A percentile compares a stretch with the other conserved stretches of the same genome.
Evolutionary conservation across 148 eudicot genomes (phyloP).

Genomic region (Spergularia bocconei): DNA sequence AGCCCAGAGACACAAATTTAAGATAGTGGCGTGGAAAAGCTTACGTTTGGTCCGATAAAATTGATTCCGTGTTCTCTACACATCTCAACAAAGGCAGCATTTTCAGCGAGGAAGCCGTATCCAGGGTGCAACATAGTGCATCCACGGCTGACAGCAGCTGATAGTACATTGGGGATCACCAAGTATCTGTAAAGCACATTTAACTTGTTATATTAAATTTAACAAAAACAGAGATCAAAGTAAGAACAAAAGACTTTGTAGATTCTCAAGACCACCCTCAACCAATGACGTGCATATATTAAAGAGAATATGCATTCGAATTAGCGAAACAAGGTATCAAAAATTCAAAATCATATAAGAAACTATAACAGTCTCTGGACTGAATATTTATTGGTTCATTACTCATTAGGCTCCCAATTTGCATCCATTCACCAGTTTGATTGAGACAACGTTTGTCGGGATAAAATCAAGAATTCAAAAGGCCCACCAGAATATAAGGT

Average conservation of each 20-base stretch:
- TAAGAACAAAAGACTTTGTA: neutral
- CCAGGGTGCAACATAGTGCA: slow-evolving; percentile 99
- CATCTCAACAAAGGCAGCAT: slow-evolving; percentile 95
- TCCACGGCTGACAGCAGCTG: slow-evolving; percentile 89
- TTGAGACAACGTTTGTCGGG: neutral
- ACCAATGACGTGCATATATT: neutral
- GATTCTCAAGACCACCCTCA: neutral
- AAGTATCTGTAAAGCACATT: slow-evolving; percentile 51
- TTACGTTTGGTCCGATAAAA: slow-evolving; percentile 96
- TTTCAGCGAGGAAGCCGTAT: slow-evolving; percentile 97
- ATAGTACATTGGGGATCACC: slow-evolving; percentile 84
- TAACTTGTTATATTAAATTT: slow-evolving; percentile 1
- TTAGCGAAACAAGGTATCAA: no score
- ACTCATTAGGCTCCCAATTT: neutral
- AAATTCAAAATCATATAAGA: neutral
- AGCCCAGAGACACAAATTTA: slow-evolving; percentile 1
- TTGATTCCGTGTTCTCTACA: slow-evolving; percentile 94
- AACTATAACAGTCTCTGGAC: neutral
- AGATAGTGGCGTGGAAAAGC: slow-evolving; percentile 16
- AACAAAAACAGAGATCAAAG: neutral
- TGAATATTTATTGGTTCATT: neutral
- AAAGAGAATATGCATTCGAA: neutral
- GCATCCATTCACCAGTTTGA: neutral
- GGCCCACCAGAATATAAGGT: no score
- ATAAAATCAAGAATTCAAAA: no score